Evolutionary conservation across 2,329 filamentous ascomycete species (phyloP), one percentile per base, ranked within the genome.

Genomic region (Leptographium lundbergii): DNA sequence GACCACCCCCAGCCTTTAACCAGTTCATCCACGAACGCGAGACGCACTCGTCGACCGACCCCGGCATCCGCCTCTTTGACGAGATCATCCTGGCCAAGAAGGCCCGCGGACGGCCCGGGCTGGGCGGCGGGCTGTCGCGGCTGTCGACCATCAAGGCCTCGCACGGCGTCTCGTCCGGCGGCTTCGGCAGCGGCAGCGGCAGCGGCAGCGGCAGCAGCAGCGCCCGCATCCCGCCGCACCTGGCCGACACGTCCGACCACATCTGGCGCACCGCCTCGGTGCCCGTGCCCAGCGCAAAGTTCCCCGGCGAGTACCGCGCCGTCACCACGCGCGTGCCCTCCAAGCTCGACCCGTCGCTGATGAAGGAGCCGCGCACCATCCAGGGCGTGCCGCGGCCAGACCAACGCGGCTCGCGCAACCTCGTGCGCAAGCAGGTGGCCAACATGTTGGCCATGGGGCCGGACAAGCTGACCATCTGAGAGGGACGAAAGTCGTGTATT

Each of bases 301-400:
- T 86, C 63, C 75, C 79, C 0, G 81, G 81, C 60, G 81, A 85
- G 64, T 87, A 87, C 71, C 77, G 79, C 60, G 72, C 77, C 36
- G 76, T 84, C 17, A 75, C 83, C 58, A 83, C 82, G 14, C 74
- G 84, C 64, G 84, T 89, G 45, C 94, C 94, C 6, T 84, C 89
- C 9, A 91, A 89, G 67, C 79, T 99, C 11, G 94, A 99, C 67
- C 81, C 86, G 4, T 81, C 84, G 17, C 76, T 96, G 54, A 96
- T 97, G 90, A 89, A 90, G 70, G 91, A 96, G 72, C 91, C 91
- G 34, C 82, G 91, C 60, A 85, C 89, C 62, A 92, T 96, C 47
- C 90, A 95, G 70, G 91, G 91, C 42, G 85, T 91, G n/a, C 91
- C 91, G 27, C 75, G 81, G 39, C 77, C 79, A 22, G 79, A 81